These are phyloP conservation scores for Mucor sp. DNA, from an alignment of 371 early-diverging fungal genomes.

Conservation along the genomic window DNA sequence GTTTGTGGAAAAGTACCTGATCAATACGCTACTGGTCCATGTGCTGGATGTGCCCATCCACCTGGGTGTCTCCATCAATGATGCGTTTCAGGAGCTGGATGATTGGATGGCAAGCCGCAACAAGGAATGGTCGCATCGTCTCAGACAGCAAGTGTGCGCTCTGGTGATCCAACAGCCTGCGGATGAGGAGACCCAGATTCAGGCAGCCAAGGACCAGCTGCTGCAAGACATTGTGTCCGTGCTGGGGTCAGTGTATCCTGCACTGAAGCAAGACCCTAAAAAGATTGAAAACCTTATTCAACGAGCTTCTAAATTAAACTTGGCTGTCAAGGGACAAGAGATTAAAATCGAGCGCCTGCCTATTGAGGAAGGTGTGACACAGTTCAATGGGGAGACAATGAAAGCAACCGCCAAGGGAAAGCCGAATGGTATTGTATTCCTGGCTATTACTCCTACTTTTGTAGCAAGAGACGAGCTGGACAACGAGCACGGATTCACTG, in stretches of 20 bases:
- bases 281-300: conserved; percentile 38
- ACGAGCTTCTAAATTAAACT: conserved; percentile 36
- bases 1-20: conserved; percentile 45
- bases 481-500: conserved; percentile 46
- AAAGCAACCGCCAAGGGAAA: conserved; percentile 39
- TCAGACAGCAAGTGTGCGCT: conserved; percentile 47
- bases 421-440: conserved; percentile 33
- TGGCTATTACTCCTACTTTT: conserved; percentile 39
- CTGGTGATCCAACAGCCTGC: conserved; percentile 41
- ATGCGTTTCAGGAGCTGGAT: conserved; percentile 32
- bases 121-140: conserved; percentile 40
- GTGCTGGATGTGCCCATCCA: conserved; percentile 45
- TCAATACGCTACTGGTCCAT: conserved; percentile 22
- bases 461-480: conserved; percentile 41
- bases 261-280: conserved; percentile 26
- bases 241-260: conserved; percentile 33
- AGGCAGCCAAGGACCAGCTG: conserved; percentile 23
- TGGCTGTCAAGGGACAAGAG: conserved; percentile 51
- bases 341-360: conserved; percentile 32
- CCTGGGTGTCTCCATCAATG: conserved; percentile 44
- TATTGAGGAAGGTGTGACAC: conserved; percentile 35
- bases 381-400: conserved; percentile 33
- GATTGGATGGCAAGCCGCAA: conserved; percentile 41
- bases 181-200: conserved; percentile 30
- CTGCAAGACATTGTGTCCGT: conserved; percentile 22